phyloP scores from a whole-genome alignment of 163 green algal species.

The Scenedesmus sp. region DNA sequence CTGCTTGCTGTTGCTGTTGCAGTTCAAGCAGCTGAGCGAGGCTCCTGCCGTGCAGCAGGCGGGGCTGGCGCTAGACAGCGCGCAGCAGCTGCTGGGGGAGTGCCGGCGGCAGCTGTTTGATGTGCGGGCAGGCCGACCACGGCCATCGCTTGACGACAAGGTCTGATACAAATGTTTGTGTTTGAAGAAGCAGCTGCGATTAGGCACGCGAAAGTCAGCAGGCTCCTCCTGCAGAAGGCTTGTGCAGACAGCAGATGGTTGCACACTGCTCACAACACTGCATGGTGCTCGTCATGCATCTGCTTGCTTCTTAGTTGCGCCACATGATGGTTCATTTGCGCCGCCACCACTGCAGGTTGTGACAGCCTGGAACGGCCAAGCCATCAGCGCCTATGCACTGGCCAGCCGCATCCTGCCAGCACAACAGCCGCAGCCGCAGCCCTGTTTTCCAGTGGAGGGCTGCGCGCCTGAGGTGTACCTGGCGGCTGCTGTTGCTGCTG shows the following conservation, averaged over 20 bases:
- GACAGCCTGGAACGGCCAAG: conserved; percentile 91
- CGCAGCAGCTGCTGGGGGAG: conserved; percentile 63
- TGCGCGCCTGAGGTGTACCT: conserved; percentile 56
- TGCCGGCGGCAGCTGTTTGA: conserved; percentile 72
- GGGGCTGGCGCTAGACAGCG: conserved; percentile 25
- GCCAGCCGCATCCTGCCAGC: conserved; percentile 72
- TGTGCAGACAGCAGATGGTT: too few relatives aligned
- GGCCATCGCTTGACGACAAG: conserved; percentile 86
- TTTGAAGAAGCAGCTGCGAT: too few relatives aligned
- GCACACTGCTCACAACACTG: too few relatives aligned
- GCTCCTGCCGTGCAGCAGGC: background rate
- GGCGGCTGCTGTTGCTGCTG: conserved; percentile 49
- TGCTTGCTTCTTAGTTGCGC: too few relatives aligned
- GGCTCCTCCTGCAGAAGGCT: too few relatives aligned
- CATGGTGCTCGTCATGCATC: too few relatives aligned
- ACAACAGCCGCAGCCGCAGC: conserved; percentile 54
- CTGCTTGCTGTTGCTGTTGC: background rate
- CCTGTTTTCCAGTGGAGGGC: conserved; percentile 75
- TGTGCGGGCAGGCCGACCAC: conserved; percentile 62
- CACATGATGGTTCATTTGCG: background rate
- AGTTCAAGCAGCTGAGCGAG: conserved; percentile 20
- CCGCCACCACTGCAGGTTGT: conserved; percentile 75
- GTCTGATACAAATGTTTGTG: conserved; percentile 40
- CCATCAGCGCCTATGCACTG: conserved; percentile 81
- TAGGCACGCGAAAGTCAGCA: too few relatives aligned